Evolutionary conservation across 805 yeast species (phyloP).

Genomic region (Pichia deserticola): DNA sequence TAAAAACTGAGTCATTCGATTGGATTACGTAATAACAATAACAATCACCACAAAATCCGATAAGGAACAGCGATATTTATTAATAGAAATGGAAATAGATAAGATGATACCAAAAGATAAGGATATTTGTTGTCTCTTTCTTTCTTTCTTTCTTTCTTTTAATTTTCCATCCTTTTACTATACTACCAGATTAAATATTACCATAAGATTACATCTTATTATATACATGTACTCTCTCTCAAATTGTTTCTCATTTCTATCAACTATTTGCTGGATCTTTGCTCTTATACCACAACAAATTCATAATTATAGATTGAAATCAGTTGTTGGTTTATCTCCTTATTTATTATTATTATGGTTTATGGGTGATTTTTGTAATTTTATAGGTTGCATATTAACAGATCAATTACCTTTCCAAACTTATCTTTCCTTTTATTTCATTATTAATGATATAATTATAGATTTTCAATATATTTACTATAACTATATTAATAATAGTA

Average conservation of each 20-base stretch:
- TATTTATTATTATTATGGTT: conserved; percentile 27
- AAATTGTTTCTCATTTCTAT: conserved; percentile 19
- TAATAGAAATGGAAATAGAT: background rate
- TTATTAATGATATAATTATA: conserved; percentile 61
- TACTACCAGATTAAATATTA: no score
- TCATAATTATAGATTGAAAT: conserved; percentile 25
- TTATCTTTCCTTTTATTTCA: conserved; percentile 62
- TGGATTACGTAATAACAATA: no score
- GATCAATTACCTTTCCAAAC: conserved; percentile 77
- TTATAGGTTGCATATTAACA: conserved; percentile 69
- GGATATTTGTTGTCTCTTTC: no score
- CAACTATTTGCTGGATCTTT: conserved; percentile 30
- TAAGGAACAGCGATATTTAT: no score
- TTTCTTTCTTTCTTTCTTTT: no score
- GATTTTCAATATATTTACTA: conserved; percentile 70
- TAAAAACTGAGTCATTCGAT: no score
- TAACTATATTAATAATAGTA: conserved; percentile 2
- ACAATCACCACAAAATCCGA: no score
- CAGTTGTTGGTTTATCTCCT: conserved; percentile 27
- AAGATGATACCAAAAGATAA: no score
- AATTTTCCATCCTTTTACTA: no score
- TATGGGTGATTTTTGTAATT: conserved; percentile 28
- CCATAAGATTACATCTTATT: no score
- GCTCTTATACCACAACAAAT: conserved; percentile 32
- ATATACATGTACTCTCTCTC: background rate